These are phyloP conservation scores for Fusarium siculi DNA, from an alignment of 2,329 filamentous ascomycete species.

Conservation along the genomic window DNA sequence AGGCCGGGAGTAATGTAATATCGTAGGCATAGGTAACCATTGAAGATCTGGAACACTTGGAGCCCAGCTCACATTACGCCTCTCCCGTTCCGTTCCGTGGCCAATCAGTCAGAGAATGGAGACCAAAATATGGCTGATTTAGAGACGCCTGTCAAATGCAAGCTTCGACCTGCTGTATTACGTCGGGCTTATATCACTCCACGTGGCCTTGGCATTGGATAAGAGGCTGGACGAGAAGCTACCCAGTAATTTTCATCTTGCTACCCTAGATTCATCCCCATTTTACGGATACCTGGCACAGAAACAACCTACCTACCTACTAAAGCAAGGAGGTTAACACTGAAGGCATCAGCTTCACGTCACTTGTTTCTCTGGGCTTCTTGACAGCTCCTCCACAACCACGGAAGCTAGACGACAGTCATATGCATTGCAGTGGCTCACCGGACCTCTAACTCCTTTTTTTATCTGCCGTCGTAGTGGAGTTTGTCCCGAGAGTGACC, in stretches of 20 bases:
- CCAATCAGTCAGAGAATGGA: slow-evolving; percentile 1
- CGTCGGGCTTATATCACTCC: slow-evolving; percentile 18
- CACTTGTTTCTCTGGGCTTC: background rate
- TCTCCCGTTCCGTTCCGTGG: slow-evolving; percentile 35
- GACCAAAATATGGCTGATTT: background rate
- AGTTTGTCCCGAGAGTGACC: background rate
- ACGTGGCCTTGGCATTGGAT: slow-evolving; percentile 42
- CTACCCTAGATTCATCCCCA: background rate
- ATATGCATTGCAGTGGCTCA: background rate
- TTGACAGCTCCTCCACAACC: background rate
- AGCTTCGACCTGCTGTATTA: slow-evolving; percentile 3
- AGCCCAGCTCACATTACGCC: slow-evolving; percentile 4
- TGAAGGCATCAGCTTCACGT: background rate
- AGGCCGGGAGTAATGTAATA: background rate
- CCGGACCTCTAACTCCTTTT: slow-evolving; percentile 16
- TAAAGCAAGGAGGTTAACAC: background rate
- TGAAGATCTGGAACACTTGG: background rate
- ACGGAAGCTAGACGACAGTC: background rate
- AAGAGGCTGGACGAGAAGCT: background rate
- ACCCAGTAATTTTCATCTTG: background rate
- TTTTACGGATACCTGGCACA: background rate
- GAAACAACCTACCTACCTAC: background rate
- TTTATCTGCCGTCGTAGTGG: background rate
- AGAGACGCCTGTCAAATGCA: slow-evolving; percentile 9
- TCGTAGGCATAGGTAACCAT: slow-evolving; percentile 7